Base-by-base conservation (phyloP, 225 moss, liverwort and hornwort species). In the Thuidium tamariscinum region DNA sequence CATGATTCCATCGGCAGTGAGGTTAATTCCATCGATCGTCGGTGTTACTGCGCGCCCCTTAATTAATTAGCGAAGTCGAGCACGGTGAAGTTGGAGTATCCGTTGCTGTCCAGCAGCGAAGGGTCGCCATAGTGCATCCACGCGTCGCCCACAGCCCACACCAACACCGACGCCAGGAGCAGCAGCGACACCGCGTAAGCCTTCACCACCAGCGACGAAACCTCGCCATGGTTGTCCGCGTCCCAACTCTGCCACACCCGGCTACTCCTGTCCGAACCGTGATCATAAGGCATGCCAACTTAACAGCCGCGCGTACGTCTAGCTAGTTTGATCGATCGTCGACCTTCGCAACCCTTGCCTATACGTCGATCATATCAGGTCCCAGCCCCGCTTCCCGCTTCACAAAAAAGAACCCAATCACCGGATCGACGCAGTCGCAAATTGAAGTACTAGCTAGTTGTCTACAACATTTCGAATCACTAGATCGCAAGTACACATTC, bases 151-250 rank as follows among this genome's bases (percentile, higher is more conserved):
- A 84, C 11, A 29, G 84, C 87, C 89, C 86, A 89, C 51, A 87
- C 42, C 84, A 91, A n/a, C 66, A 91, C 88, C 32, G 49, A 48
- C 57, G 54, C 83, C n/a, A 86, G 46, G 8, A 91, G 70, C 21
- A 91, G 84, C 23, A 88, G 77, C 56, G 89, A 91, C 37, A 91
- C 48, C 8, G 22, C 39, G 77, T 91, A 91, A 48, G 91, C 89
- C 71, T 84, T 89, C 52, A 87, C 10, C 42, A 91, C 42, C 51
- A 89, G 36, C 8, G 62, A n/a, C 25, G 89, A 70, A 63, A 87
- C 87, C 68, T 89, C 91, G 44, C 42, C 70, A 13, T 64, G 14
- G 64, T 37, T 86, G 69, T 91, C 89, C 36, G 74, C 32, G 5
- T 79, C 79, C 79, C 32, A 86, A 68, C 66, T 67, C 79, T 72